Evolutionary conservation across 352 stramenopile species (phyloP).

Genomic region (Phytophthora rubi): DNA sequence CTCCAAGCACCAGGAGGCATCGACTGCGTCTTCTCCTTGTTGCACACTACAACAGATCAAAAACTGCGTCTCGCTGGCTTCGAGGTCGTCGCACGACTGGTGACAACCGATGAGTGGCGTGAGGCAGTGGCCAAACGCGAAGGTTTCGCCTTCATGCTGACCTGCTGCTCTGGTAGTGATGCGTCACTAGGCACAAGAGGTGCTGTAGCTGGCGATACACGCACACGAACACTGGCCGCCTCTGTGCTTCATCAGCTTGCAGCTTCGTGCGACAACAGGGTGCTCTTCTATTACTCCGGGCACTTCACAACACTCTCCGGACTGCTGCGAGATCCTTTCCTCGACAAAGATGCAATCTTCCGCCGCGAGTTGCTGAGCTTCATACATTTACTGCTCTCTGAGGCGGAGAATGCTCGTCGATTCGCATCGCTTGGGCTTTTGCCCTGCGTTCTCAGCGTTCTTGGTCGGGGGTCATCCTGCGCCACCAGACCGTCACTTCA

Average conservation of each 20-base stretch:
- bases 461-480: conserved; percentile 31
- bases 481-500: conserved; percentile 33
- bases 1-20: conserved; percentile 71
- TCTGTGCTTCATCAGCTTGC: conserved; percentile 67
- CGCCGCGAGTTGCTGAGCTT: conserved; percentile 69
- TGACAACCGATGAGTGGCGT: conserved; percentile 63
- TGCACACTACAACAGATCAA: conserved; percentile 53
- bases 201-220: conserved; percentile 38
- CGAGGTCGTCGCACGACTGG: conserved; percentile 65
- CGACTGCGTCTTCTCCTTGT: conserved; percentile 71
- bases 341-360: conserved; percentile 67
- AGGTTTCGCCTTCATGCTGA: conserved; percentile 72
- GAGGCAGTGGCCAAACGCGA: conserved; percentile 69
- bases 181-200: conserved; percentile 19
- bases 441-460: conserved; percentile 58
- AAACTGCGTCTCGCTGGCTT: conserved; percentile 62
- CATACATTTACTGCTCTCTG: conserved; percentile 60
- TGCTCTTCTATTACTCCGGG: conserved; percentile 67
- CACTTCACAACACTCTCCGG: conserved; percentile 58
- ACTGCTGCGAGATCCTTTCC: conserved; percentile 70
- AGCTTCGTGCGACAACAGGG: conserved; percentile 57
- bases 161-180: conserved; percentile 56
- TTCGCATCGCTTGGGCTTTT: conserved; percentile 68
- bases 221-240: conserved; percentile 59
- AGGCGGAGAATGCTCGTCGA: conserved; percentile 59